Percentiles rank a stretch among this genome's conserved stretches.
These are phyloP conservation scores for Yamadazyma laniorum DNA, from an alignment of 805 yeast species.

Conservation along the genomic window DNA sequence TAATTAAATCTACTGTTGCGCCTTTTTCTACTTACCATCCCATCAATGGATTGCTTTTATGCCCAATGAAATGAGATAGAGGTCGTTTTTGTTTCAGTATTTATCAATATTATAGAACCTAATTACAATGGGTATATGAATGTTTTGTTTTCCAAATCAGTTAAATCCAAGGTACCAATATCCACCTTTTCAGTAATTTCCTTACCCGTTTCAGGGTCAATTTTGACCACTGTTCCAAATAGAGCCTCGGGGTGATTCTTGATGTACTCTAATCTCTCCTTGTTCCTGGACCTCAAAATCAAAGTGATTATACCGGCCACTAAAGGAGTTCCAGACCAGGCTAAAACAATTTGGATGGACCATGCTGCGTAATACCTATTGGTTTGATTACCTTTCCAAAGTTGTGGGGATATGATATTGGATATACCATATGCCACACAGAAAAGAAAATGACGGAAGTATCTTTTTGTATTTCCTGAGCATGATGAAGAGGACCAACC, in stretches of 20 bases:
- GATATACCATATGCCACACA: slow-evolving; percentile 45
- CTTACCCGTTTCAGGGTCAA: slow-evolving; percentile 21
- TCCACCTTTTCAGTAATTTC: slow-evolving; percentile 33
- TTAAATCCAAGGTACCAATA: slow-evolving; percentile 48
- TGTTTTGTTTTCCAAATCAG: slow-evolving; percentile 51
- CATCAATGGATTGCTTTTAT: no score
- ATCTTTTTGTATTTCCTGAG: slow-evolving; percentile 49
- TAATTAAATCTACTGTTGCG: no score
- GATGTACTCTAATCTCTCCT: slow-evolving; percentile 24
- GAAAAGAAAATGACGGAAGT: slow-evolving; percentile 42
- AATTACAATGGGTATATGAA: slow-evolving; percentile 49
- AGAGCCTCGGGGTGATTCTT: background rate
- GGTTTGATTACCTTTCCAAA: slow-evolving; percentile 39
- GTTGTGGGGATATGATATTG: slow-evolving; percentile 53
- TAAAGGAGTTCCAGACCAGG: slow-evolving; percentile 45
- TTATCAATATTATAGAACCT: no score
- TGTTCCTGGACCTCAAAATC: slow-evolving; percentile 45
- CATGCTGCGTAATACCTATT: slow-evolving; percentile 29
- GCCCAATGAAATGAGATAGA: no score
- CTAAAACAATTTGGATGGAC: slow-evolving; percentile 51
- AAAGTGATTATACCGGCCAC: slow-evolving; percentile 41
- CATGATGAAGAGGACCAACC: slow-evolving; percentile 22
- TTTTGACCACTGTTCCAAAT: slow-evolving; percentile 17
- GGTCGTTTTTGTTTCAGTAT: no score
- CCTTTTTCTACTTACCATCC: no score